These are phyloP conservation scores for Entrophospora sp. DNA, from an alignment of 192 early-diverging fungal species.

Conservation along the genomic window DNA sequence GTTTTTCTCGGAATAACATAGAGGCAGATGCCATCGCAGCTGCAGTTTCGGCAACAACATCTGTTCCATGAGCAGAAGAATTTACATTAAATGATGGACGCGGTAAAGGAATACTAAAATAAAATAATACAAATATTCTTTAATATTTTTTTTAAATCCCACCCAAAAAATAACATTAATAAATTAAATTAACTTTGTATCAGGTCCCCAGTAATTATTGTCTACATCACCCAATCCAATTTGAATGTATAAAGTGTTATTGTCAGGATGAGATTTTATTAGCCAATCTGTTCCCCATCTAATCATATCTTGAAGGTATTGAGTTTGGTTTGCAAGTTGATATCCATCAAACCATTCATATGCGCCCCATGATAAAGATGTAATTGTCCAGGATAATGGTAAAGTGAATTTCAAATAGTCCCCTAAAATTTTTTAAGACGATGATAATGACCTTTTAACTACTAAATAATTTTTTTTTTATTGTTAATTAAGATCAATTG, in stretches of 20 bases:
- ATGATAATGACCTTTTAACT: too few relatives aligned
- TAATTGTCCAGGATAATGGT: slow-evolving; percentile 42
- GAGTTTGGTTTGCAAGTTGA: slow-evolving; percentile 33
- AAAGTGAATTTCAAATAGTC: slow-evolving; percentile 57
- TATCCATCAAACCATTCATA: slow-evolving; percentile 49
- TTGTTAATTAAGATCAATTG: too few relatives aligned
- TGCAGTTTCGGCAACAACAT: slow-evolving; percentile 42
- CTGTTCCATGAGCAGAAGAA: slow-evolving; percentile 40
- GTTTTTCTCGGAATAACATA: slow-evolving; percentile 39
- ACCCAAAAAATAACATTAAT: too few relatives aligned
- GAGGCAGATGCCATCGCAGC: slow-evolving; percentile 49
- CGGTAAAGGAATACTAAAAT: slow-evolving; percentile 41
- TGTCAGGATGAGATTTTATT: slow-evolving; percentile 46
- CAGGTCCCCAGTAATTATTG: slow-evolving; percentile 54
- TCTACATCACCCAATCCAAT: slow-evolving; percentile 36
- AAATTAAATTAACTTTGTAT: too few relatives aligned
- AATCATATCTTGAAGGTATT: slow-evolving; percentile 38
- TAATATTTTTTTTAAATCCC: too few relatives aligned
- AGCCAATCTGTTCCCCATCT: slow-evolving; percentile 56
- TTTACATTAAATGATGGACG: slow-evolving; percentile 43
- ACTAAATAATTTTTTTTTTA: too few relatives aligned
- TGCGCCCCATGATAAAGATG: slow-evolving; percentile 44
- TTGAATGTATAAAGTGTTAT: slow-evolving; percentile 41
- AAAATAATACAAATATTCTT: too few relatives aligned
- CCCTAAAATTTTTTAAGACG: too few relatives aligned